Percentiles rank a stretch among this genome's conserved stretches.
Evolutionary conservation across 306 rosid species (phyloP).

Genomic region (Senna siamea): DNA sequence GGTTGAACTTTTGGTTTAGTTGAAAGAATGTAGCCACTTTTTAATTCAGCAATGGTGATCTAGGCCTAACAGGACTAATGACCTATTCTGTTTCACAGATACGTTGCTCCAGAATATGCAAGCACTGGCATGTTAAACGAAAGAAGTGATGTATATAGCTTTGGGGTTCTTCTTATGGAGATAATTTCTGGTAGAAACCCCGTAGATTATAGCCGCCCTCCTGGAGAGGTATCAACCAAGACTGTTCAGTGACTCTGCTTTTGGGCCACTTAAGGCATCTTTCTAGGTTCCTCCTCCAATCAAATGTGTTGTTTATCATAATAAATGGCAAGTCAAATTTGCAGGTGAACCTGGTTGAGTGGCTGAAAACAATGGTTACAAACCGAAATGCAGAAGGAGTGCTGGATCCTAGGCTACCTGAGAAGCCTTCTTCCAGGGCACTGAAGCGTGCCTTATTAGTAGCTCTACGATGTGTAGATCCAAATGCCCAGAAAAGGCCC

Average conservation of each 20-base stretch:
- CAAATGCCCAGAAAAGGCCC: constrained; percentile 73
- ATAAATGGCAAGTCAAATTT: not conserved
- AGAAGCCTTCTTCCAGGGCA: constrained; percentile 70
- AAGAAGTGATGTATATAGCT: constrained; percentile 82
- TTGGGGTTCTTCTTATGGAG: constrained; percentile 75
- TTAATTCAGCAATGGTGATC: not conserved
- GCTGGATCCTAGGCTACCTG: constrained; percentile 69
- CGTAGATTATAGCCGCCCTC: constrained; percentile 72
- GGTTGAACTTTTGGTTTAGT: constrained; percentile 28
- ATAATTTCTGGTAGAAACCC: constrained; percentile 83
- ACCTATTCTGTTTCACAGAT: constrained; percentile 44
- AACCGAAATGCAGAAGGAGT: constrained; percentile 76
- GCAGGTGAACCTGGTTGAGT: constrained; percentile 75
- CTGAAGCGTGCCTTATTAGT: constrained; percentile 68
- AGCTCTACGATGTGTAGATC: constrained; percentile 75
- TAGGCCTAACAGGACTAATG: constrained; percentile 11
- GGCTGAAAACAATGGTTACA: constrained; percentile 81
- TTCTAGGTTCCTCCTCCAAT: not conserved
- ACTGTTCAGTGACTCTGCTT: not conserved
- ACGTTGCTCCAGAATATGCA: constrained; percentile 86
- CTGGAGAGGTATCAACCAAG: constrained; percentile 15
- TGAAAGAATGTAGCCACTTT: constrained; percentile 1
- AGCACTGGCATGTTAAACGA: constrained; percentile 78
- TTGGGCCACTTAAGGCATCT: not conserved
- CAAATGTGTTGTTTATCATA: not conserved